Evolutionary conservation across 352 stramenopile genomes (phyloP), one percentile per base, ranked within the genome.

Genomic region (Phytopythium kandeliae): DNA sequence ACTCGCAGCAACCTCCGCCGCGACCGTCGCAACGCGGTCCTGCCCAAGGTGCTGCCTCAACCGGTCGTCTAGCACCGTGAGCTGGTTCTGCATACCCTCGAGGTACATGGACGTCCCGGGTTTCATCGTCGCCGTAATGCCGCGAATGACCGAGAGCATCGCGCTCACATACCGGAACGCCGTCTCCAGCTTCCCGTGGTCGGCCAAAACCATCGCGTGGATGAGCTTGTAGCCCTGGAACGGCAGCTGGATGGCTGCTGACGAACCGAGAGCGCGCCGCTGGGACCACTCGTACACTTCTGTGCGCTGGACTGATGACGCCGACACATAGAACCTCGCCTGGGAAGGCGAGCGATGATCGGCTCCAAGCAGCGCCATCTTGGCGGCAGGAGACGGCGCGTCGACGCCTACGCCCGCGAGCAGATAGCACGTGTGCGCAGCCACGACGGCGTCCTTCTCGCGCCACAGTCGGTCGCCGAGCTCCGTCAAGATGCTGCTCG

Each of bases 201-300:
- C 85, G 0, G 82, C 85, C 26, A 95, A 55, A 25, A 91, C 63
- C 78, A 92, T 92, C 22, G 85, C 78, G 51, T 95, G 88, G 50
- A 95, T 92, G 31, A 94, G 63, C 57, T 95, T 95, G 69, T 94
- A 95, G 21, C 83, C 85, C 55, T 95, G 85, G 61, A 94, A 93
- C 24, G 85, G 76, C 46, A 95, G 85, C 71, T 91, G 78, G 48
- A 76, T 69, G 21, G 73, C 81, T 19, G 64, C 56, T 9, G 60
- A 66, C 21, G 54, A 43, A 17, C 62, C 65, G 52, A 75, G 78
- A 15, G 78, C 62, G 17, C 71, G 69, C 57, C 85, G 88, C 21
- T 89, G 83, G 3, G 85, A 62, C 78, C 78, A 93, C 43, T 95
- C 85, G 43, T 91, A 91, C 15, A 95, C 71, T 60, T 95, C 85